Evolutionary conservation across 306 rosid genomes (phyloP), one percentile per base, ranked within the genome.

Genomic region (Malus sieversii): DNA sequence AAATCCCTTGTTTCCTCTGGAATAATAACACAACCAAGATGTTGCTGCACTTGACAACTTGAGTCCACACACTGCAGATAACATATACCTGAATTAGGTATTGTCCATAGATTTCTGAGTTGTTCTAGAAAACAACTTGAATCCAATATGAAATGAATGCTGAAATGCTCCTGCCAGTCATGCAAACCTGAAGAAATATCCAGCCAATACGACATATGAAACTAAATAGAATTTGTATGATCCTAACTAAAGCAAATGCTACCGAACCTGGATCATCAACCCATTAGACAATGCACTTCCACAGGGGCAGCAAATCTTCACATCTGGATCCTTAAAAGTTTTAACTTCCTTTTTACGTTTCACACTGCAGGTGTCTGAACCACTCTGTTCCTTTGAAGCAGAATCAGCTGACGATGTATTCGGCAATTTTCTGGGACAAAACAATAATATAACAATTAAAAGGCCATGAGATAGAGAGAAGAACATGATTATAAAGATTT

Each of bases 41-140:
- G 99, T 81, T 96, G 99, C 96, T 91, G 89, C 84, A 90, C 94
- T 22, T 87, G 88, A 81, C 99, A 96, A 69, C 81, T 79, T 68
- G 85, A 70, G 85, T 89, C 97, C 84, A 88, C 97, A 78, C 99
- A 96, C 99, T 96, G 97, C 86, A 85, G 81, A 66, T 55, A 72
- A 67, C 72, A 61, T 44, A 53, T 23, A 52, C 32, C 11, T 32
- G 59, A 32, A 59, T 68, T 46, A 55, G 68, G 38, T 57, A 60
- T 66, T 58, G 14, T 48, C 13, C 77, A 58, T 60, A 15, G 10
- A 10, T 73, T 72, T 9, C 10, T 0, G 14, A 58, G 55, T 72
- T 33, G 53, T 8, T 40, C 55, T 16, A 72, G 38, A 58, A 20
- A 72, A 38, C 30, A 52, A 70, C 6, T 69, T 48, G 29, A 33